phyloP scores from a whole-genome alignment of 257 asterid species.

The Ligustrum vulgare region DNA sequence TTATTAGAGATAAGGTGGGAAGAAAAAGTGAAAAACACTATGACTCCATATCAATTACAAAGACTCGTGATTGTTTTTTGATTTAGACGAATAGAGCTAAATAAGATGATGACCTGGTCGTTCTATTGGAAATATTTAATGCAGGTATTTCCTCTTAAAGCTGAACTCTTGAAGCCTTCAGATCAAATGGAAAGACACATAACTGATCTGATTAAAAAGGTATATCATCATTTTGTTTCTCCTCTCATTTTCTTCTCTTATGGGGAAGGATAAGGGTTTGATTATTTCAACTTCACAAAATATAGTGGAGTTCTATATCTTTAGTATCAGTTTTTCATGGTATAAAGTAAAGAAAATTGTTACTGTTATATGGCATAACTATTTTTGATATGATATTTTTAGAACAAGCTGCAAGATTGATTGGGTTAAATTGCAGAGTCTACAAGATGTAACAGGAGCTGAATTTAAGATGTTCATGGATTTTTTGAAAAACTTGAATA shows the following conservation, averaged over 20 bases:
- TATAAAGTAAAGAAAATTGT: conserved; percentile 12
- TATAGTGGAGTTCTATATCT: conserved; percentile 32
- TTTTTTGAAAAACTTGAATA: conserved; percentile 68
- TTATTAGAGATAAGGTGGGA: conserved; percentile 82
- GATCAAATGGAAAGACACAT: conserved; percentile 95
- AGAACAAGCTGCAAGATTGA: conserved; percentile 21
- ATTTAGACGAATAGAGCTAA: conserved; percentile 7
- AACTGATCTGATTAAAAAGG: conserved; percentile 80
- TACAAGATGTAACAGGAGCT: conserved; percentile 92
- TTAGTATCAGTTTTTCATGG: background rate
- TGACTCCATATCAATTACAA: conserved; percentile 17
- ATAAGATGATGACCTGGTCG: background rate
- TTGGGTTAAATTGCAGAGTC: conserved; percentile 57
- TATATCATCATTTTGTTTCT: conserved; percentile 21
- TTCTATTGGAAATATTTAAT: conserved; percentile 17
- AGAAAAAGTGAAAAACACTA: conserved; percentile 1
- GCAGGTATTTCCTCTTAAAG: conserved; percentile 85
- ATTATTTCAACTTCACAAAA: background rate
- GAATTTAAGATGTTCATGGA: conserved; percentile 94
- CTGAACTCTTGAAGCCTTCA: conserved; percentile 78
- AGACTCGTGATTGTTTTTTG: background rate
- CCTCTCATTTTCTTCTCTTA: conserved; percentile 1
- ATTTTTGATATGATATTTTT: background rate
- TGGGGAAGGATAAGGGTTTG: conserved; percentile 9
- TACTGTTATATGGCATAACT: background rate